Conservation (phyloP, 2,329 filamentous ascomycete genomes). For the Botryotinia narcissicola region DNA sequence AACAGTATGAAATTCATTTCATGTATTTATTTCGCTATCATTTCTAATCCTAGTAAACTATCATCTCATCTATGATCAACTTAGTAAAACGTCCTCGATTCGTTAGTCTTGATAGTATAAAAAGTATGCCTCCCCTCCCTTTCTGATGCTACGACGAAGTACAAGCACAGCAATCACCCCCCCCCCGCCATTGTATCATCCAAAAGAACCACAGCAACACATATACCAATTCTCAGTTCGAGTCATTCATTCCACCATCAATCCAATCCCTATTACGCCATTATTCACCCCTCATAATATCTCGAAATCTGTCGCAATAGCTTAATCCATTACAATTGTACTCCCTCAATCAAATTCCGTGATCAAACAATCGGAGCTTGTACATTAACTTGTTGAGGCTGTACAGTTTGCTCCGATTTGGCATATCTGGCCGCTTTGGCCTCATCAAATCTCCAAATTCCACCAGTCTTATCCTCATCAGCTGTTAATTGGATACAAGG, state of each 20-base stretch:
- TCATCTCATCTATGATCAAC: background rate
- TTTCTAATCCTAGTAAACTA: background rate
- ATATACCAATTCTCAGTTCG: background rate
- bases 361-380: background rate
- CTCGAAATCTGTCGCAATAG: background rate
- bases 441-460: constrained; percentile 67
- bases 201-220: background rate
- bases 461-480: constrained; percentile 64
- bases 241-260: constrained; percentile 4
- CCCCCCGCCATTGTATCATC: background rate
- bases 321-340: background rate
- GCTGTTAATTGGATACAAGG: constrained; percentile 41
- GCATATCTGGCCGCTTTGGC: constrained; percentile 30
- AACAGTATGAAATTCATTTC: background rate
- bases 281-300: background rate
- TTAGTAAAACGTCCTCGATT: background rate
- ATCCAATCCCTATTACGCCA: constrained; percentile 16
- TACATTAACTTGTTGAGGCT: constrained; percentile 1
- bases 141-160: background rate
- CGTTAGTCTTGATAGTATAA: constrained; percentile 8
- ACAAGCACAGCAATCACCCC: background rate
- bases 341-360: background rate
- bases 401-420: constrained; percentile 3
- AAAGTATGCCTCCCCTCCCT: background rate
- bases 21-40: background rate